These are phyloP conservation scores for Phytopythium montanum DNA, from an alignment of 352 stramenopile species.

Conservation along the genomic window DNA sequence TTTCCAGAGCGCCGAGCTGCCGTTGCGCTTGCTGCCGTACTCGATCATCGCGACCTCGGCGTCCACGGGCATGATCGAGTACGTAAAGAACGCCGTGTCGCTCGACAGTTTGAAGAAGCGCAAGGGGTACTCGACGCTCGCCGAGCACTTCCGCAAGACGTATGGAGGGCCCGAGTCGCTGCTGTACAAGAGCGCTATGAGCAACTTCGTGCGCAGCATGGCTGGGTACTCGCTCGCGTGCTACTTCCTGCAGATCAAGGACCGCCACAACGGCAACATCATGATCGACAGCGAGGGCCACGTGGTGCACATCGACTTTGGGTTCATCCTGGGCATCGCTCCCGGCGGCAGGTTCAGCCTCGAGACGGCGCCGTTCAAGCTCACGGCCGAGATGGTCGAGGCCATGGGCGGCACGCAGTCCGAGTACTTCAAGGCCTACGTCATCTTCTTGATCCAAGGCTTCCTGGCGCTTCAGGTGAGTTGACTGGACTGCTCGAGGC, in stretches of 20 bases:
- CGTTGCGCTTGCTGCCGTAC: constrained; percentile 94
- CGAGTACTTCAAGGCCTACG: constrained; percentile 95
- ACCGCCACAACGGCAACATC: constrained; percentile 99
- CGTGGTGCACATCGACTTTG: constrained; percentile 99
- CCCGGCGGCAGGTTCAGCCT: constrained; percentile 93
- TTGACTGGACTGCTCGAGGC: too few relatives aligned
- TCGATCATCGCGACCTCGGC: constrained; percentile 94
- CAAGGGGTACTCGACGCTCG: constrained; percentile 80
- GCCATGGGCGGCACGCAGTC: constrained; percentile 92
- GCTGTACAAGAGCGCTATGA: constrained; percentile 93
- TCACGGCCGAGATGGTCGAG: constrained; percentile 97
- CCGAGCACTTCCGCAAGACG: constrained; percentile 90
- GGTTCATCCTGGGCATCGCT: constrained; percentile 98
- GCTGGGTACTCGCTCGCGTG: constrained; percentile 98
- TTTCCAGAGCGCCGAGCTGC: constrained; percentile 93
- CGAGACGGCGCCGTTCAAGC: constrained; percentile 98
- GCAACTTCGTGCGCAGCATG: constrained; percentile 96
- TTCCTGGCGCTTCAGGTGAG: constrained; percentile 94
- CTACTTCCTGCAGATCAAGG: constrained; percentile 98
- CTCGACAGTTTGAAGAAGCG: constrained; percentile 96
- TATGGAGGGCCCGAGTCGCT: constrained; percentile 86
- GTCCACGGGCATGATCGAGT: constrained; percentile 96
- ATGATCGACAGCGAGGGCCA: constrained; percentile 98
- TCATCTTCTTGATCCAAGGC: constrained; percentile 96
- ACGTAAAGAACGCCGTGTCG: constrained; percentile 96